Evolutionary conservation across 371 early-diverging fungal species (phyloP).

Genomic region (Actinomortierella wolfii): DNA sequence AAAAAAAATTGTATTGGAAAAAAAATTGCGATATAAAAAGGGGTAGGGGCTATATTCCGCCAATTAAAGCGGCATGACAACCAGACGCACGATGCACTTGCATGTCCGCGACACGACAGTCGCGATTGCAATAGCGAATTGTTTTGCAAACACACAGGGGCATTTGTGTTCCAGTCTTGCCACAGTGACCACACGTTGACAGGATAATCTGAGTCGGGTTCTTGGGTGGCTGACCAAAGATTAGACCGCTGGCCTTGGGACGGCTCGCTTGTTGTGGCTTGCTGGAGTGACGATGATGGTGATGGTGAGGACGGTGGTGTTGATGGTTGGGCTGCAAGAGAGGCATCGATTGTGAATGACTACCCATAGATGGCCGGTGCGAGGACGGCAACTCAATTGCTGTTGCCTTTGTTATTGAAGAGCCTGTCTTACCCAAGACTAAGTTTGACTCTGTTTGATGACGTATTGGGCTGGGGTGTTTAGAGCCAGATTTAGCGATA

Average conservation of each 20-base stretch:
- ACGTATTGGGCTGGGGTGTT: background rate
- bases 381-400: constrained; percentile 6
- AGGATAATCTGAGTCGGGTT: constrained; percentile 17
- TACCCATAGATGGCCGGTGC: constrained; percentile 5
- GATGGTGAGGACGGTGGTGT: background rate
- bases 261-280: constrained; percentile 7
- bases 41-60: background rate
- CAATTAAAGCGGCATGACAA: constrained; percentile 17
- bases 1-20: too few species aligned
- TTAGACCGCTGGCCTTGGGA: background rate
- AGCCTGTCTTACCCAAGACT: background rate
- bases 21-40: too few species aligned
- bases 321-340: constrained; percentile 6
- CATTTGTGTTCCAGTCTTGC: constrained; percentile 24
- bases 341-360: background rate
- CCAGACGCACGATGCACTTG: constrained; percentile 25
- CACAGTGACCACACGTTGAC: constrained; percentile 31
- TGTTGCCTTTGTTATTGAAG: constrained; percentile 5
- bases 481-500: too few species aligned
- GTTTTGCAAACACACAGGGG: constrained; percentile 39
- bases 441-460: background rate
- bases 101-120: constrained; percentile 28
- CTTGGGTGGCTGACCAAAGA: constrained; percentile 15
- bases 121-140: constrained; percentile 36
- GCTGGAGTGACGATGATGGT: constrained; percentile 9